Base-by-base conservation (phyloP, 148 eudicot genomes). In the Chenopodium formosanum region DNA sequence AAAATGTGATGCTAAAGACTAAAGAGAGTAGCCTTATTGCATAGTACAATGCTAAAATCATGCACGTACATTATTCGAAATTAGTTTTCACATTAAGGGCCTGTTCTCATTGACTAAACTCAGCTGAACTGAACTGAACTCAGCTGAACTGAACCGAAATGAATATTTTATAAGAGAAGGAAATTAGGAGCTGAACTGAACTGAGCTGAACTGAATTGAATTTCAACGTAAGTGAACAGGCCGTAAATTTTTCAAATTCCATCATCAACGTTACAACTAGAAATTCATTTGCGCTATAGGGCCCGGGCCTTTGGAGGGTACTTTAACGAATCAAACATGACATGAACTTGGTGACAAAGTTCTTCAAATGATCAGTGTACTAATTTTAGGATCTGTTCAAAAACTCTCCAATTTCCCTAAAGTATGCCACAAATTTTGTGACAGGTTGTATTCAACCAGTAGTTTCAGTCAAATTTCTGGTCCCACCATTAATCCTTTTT, bases 391-490 rank as follows among this genome's bases (percentile, higher is more conserved):
- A 40, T 40, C 8, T 40, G 44, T 40, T 40, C 44, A 40, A 40
- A 40, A 69, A 69, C 34, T 37, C 23, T 69, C 53, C 47, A 17
- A n/a, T 48, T 7, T 29, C 77, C 62, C 19, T 74, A 74, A 74
- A 74, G 34, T 74, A 74, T 74, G 77, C 77, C 77, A 74, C 10
- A 27, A 50, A 74, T 74, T 40, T 20, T 25, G 4, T 52, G 63
- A 25, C 76, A 74, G 63, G 77, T 47, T 74, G 63, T 74, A 62
- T 47, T n/a, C 7, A 5, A 4, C 23, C 19, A 22, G 37, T 50
- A 23, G 19, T 19, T 13, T 50, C 16, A 74, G 77, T 52, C 62
- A 50, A 74, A 25, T 25, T 50, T 48, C 29, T 74, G 34, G 76
- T 13, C 63, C 70, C 63, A 74, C 77, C 77, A 74, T n/a, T 52